Percentiles rank a stretch among this genome's conserved stretches.
phyloP scores from a whole-genome alignment of 2,329 filamentous ascomycete genomes.

The Ophiostoma ips region DNA sequence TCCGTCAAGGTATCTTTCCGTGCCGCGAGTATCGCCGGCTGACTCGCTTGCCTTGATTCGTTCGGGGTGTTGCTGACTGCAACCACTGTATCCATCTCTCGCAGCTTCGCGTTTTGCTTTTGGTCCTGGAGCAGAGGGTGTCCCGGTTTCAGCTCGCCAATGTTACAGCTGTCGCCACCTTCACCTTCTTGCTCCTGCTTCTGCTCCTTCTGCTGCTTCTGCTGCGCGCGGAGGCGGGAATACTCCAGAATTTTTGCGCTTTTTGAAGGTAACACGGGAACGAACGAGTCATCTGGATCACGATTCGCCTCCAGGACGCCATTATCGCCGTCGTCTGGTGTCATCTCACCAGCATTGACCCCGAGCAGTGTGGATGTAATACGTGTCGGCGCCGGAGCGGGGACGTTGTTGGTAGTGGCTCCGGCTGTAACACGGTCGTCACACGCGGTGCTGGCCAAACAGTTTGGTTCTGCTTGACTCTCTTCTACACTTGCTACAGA shows the following conservation, averaged over 20 bases:
- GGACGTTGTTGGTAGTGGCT: not conserved
- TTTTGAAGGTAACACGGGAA: not conserved
- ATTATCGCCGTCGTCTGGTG: constrained; percentile 1
- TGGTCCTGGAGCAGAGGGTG: not conserved
- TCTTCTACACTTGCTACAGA: no score
- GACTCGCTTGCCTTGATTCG: no score
- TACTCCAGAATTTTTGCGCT: constrained; percentile 4
- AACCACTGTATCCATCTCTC: not conserved
- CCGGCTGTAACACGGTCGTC: no score
- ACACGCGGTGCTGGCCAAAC: no score
- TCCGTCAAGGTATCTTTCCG: no score
- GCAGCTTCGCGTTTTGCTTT: not conserved
- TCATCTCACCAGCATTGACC: constrained; percentile 4
- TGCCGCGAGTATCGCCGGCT: no score
- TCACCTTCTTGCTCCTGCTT: not conserved
- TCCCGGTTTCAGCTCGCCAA: not conserved
- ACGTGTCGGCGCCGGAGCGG: not conserved
- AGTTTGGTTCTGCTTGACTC: no score
- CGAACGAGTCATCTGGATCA: constrained; percentile 5
- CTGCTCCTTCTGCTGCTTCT: not conserved
- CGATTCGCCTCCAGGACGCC: not conserved
- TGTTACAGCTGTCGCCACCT: not conserved
- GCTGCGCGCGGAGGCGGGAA: not conserved
- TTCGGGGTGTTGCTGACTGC: no score
- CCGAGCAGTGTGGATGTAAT: not conserved